Base-by-base conservation (phyloP, 1,139 yeast genomes). In the Geotrichum candidum region DNA sequence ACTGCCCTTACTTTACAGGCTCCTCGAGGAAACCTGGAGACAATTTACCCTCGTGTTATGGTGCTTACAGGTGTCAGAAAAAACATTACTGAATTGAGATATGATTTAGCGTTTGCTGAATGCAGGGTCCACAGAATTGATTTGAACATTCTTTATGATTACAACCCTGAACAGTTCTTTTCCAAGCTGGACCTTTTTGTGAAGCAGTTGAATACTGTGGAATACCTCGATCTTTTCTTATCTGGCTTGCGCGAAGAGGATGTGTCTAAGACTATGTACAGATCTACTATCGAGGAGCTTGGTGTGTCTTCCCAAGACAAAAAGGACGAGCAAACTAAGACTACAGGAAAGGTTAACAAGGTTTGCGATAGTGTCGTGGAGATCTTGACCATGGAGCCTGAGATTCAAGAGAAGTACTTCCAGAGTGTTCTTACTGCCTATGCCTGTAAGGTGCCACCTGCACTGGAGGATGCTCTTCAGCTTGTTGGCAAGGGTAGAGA, bases 71-170 rank as follows among this genome's bases (percentile, higher is more conserved):
- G 88, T 23, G 95, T 95, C 22, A 82, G 99, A 68, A 79, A 82
- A 57, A 81, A 82, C 68, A 90, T 95, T 65, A 78, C 80, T 50
- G 76, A 77, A 0, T 78, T 77, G 64, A 77, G 84, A 51, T 95
- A 88, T 70, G 79, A 77, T 60, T 80, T 80, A 27, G 99, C 99
- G 0, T 92, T 94, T 70, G 70, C 82, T 56, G 83, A 87, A 13
- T 94, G 98, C 77, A 85, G 98, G 68, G 85, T 91, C 1, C 97
- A 95, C 73, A 84, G 99, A 74, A 89, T 95, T 64, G 95, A 92
- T 69, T 78, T 94, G 74, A 97, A 95, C 74, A 83, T 95, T 51
- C 77, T 95, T 61, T 90, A 91, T 75, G 99, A 95, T 73, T 90
- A 89, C 74, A 85, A 86, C 62, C 96, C 97, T 0, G 80, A 78